phyloP scores from a whole-genome alignment of 805 yeast species.

The Trichomonascus vanleenenianus region DNA sequence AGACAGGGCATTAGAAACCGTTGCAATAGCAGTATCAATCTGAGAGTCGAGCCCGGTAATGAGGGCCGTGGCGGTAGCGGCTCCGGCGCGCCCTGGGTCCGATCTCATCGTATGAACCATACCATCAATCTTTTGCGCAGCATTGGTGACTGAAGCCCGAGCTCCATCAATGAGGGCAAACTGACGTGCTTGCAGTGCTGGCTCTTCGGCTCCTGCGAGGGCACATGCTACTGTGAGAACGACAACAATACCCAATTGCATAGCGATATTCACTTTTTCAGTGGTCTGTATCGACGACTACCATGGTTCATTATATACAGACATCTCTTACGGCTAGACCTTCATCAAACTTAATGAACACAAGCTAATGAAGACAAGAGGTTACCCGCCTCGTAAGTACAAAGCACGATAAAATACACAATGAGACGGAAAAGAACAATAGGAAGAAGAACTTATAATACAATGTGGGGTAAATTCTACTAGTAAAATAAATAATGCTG shows the following conservation, averaged over 20 bases:
- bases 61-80: constrained; percentile 10
- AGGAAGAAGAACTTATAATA: not conserved
- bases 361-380: too few species aligned
- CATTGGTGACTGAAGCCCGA: constrained; percentile 1
- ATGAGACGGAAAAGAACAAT: not conserved
- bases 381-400: not conserved
- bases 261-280: too few species aligned
- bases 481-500: too few species aligned
- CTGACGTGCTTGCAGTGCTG: not conserved
- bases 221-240: too few species aligned
- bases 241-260: too few species aligned
- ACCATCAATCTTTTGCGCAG: constrained; percentile 1
- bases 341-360: too few species aligned
- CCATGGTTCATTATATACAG: too few species aligned
- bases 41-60: constrained; percentile 27
- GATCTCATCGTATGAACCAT: constrained; percentile 1
- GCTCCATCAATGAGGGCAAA: not conserved
- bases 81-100: constrained; percentile 8
- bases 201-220: too few species aligned
- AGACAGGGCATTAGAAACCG: constrained; percentile 11
- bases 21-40: constrained; percentile 23
- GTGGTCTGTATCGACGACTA: too few species aligned
- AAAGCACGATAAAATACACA: not conserved
- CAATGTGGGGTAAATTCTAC: not conserved
- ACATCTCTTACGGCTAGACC: too few species aligned